Percentiles rank a stretch among this genome's conserved stretches.
Conservation (phyloP, 495 filamentous ascomycete genomes). For the Elaphomyces granulatus region DNA sequence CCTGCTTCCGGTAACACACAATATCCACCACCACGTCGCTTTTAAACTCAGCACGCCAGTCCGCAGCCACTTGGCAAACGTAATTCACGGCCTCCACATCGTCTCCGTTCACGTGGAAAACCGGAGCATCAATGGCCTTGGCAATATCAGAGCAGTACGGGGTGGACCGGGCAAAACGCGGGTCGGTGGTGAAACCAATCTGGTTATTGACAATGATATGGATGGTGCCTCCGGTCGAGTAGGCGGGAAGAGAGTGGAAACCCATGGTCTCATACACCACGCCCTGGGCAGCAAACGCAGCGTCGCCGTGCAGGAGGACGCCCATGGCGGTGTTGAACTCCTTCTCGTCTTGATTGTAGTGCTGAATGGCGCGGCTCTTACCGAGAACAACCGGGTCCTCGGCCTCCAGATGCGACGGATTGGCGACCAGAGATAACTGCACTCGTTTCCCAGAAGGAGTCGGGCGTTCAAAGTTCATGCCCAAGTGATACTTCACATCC, state of each 20-base stretch:
- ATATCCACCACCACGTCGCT: slow-evolving; percentile 94
- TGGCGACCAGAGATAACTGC: slow-evolving; percentile 93
- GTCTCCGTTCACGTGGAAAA: slow-evolving; percentile 98
- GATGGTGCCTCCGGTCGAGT: slow-evolving; percentile 94
- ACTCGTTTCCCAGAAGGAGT: slow-evolving; percentile 98
- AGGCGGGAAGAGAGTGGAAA: slow-evolving; percentile 86
- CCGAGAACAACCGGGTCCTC: slow-evolving; percentile 96
- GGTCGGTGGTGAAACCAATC: slow-evolving; percentile 99
- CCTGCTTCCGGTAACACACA: slow-evolving; percentile 97
- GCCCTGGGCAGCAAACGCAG: slow-evolving; percentile 91
- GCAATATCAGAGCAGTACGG: slow-evolving; percentile 99
- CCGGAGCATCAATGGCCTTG: slow-evolving; percentile 93
- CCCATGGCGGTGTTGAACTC: slow-evolving; percentile 82
- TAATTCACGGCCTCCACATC: slow-evolving; percentile 98
- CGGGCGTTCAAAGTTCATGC: slow-evolving; percentile 99
- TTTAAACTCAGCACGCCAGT: slow-evolving; percentile 97
- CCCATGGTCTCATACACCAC: slow-evolving; percentile 97
- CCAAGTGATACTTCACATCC: slow-evolving; percentile 97
- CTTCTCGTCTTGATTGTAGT: slow-evolving; percentile 95
- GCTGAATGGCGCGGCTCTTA: slow-evolving; percentile 94
- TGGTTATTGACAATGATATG: slow-evolving; percentile 99
- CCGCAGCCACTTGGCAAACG: slow-evolving; percentile 88
- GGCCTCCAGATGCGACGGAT: slow-evolving; percentile 95
- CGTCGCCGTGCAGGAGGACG: slow-evolving; percentile 90
- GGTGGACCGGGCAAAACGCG: slow-evolving; percentile 89